Evolutionary conservation across 441 rosid genomes (phyloP).

Genomic region (Lepidium campestre): DNA sequence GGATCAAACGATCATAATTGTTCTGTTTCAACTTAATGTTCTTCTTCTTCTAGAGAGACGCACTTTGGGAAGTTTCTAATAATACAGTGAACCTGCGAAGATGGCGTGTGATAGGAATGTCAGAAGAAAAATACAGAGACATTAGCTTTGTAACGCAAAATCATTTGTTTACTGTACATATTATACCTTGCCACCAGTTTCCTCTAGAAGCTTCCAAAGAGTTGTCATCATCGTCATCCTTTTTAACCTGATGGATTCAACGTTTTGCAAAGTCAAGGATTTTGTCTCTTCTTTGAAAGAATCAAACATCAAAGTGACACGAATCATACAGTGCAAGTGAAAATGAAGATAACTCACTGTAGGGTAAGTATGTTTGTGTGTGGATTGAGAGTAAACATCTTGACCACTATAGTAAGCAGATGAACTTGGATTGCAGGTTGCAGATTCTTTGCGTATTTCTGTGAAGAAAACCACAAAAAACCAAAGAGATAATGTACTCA

Average conservation of each 20-base stretch:
- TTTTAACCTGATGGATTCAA: conserved; percentile 42
- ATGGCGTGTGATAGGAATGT: neutral
- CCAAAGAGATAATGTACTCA: neutral
- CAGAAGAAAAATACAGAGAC: neutral
- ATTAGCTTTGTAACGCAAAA: neutral
- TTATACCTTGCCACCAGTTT: conserved; percentile 86
- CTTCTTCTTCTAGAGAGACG: neutral
- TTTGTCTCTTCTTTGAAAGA: neutral
- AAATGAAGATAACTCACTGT: conserved; percentile 38
- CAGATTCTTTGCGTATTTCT: conserved; percentile 35
- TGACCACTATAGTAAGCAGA: conserved; percentile 85
- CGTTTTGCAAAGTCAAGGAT: conserved; percentile 5
- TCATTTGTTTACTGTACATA: neutral
- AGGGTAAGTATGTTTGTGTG: conserved; percentile 36
- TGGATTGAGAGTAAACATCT: conserved; percentile 51
- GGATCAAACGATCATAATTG: neutral
- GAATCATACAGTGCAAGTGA: neutral
- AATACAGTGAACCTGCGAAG: conserved; percentile 80
- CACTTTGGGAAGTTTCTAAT: conserved; percentile 37
- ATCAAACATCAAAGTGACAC: neutral
- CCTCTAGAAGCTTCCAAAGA: conserved; percentile 69
- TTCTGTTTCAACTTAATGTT: conserved; percentile 2
- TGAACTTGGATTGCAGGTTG: conserved; percentile 70
- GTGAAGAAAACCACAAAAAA: conserved; percentile 9
- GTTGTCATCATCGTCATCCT: conserved; percentile 51